phyloP scores from a whole-genome alignment of 1,139 yeast species.

The Taiozyma sp. region DNA sequence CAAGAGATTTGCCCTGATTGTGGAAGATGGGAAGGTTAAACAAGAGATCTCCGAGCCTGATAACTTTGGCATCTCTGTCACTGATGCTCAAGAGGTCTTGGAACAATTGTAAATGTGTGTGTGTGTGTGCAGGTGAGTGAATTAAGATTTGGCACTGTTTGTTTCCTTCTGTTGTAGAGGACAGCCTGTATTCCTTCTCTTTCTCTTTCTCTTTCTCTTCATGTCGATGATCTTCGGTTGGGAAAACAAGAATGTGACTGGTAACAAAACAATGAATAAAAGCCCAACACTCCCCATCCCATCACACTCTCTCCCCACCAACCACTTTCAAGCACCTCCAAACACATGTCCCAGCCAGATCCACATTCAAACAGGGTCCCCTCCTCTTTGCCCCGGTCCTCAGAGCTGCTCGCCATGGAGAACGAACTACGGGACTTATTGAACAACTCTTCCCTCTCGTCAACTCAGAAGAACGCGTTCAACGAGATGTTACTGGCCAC shows the following conservation, averaged over 20 bases:
- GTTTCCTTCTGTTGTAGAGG: no score
- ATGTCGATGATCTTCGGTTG: neutral
- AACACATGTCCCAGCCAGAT: no score
- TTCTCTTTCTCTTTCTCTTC: no score
- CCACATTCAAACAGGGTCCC: conserved; percentile 1
- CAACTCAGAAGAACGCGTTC: conserved; percentile 17
- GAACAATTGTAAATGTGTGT: conserved; percentile 16
- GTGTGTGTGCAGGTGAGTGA: no score
- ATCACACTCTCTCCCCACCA: neutral
- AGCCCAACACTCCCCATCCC: no score
- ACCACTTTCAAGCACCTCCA: neutral
- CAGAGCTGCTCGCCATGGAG: conserved; percentile 26
- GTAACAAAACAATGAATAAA: neutral
- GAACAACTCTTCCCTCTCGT: conserved; percentile 12
- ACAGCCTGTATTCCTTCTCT: no score
- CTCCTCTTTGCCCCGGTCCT: conserved; percentile 17
- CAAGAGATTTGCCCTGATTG: conserved; percentile 71
- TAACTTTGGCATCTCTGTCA: conserved; percentile 59
- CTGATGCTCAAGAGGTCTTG: conserved; percentile 27
- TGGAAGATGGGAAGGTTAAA: conserved; percentile 67
- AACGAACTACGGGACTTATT: conserved; percentile 21
- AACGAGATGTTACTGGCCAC: conserved; percentile 15
- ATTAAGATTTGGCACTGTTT: no score
- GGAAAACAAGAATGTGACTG: neutral
- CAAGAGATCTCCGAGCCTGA: conserved; percentile 78